phyloP scores from a whole-genome alignment of 495 filamentous ascomycete genomes.

The Darksidea phi region DNA sequence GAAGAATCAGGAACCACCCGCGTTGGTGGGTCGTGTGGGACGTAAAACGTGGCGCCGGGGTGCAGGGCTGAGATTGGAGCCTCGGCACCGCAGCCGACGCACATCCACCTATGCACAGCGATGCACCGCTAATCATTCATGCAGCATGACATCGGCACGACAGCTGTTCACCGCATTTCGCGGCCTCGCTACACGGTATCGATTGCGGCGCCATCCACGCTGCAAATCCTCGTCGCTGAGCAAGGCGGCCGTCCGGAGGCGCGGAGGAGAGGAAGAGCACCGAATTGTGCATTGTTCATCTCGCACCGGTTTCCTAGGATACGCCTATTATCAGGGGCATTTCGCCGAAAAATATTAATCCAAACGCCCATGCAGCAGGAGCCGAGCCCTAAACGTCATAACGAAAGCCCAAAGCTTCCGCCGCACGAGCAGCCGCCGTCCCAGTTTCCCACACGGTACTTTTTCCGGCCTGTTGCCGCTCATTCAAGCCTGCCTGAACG shows the following conservation, averaged over 20 bases:
- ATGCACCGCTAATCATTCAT: constrained; percentile 8
- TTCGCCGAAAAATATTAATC: background rate
- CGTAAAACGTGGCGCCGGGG: constrained; percentile 10
- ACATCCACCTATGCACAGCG: background rate
- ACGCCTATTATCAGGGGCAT: background rate
- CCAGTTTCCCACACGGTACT: constrained; percentile 1
- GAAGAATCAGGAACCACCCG: constrained; percentile 12
- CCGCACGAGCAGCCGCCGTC: constrained; percentile 5
- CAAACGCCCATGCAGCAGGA: constrained; percentile 1
- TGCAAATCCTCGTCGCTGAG: background rate
- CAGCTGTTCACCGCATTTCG: constrained; percentile 26
- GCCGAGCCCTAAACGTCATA: constrained; percentile 12
- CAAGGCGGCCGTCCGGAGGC: background rate
- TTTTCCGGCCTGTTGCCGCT: constrained; percentile 2
- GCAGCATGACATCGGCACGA: constrained; percentile 24
- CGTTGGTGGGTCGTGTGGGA: background rate
- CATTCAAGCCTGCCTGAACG: background rate
- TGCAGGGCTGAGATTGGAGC: constrained; percentile 5
- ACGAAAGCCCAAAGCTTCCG: background rate
- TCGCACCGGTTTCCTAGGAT: constrained; percentile 3
- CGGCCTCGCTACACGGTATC: background rate
- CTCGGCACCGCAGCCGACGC: too few relatives aligned
- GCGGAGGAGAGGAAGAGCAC: background rate
- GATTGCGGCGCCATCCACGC: background rate
- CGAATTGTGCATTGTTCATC: constrained; percentile 2